Percentiles rank a stretch among this genome's conserved stretches.
Evolutionary conservation across 2,329 filamentous ascomycete genomes (phyloP).

Genomic region (Chrysosporium keratinophilum): DNA sequence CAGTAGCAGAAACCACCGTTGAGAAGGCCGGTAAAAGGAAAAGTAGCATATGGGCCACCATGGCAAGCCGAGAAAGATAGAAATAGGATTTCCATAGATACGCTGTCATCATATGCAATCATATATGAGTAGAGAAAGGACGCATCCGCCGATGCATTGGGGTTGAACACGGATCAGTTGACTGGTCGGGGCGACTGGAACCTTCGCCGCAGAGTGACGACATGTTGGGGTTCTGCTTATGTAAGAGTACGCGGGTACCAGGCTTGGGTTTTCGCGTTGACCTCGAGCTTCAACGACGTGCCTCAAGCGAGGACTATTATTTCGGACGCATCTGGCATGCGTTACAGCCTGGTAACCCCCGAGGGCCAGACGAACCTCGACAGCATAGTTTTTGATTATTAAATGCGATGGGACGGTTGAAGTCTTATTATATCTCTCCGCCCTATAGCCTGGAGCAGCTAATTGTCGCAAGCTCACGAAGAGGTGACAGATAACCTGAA

Average conservation of each 20-base stretch:
- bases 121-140: not conserved
- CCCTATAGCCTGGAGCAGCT: not conserved
- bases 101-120: constrained; percentile 1
- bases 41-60: not conserved
- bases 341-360: too few species aligned
- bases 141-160: not conserved
- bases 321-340: too few species aligned
- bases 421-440: not conserved
- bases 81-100: constrained; percentile 4
- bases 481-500: not conserved
- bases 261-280: too few species aligned
- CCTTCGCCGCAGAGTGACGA: too few species aligned
- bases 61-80: not conserved
- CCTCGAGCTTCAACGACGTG: too few species aligned
- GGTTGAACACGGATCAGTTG: too few species aligned
- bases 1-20: not conserved
- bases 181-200: too few species aligned
- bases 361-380: too few species aligned
- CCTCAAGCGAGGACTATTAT: too few species aligned
- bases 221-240: too few species aligned
- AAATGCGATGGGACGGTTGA: not conserved
- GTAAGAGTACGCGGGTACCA: too few species aligned
- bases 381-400: not conserved
- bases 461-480: not conserved
- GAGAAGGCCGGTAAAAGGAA: not conserved